These are phyloP conservation scores for Backusella tarrabulga DNA, from an alignment of 192 early-diverging fungal species.

Conservation along the genomic window DNA sequence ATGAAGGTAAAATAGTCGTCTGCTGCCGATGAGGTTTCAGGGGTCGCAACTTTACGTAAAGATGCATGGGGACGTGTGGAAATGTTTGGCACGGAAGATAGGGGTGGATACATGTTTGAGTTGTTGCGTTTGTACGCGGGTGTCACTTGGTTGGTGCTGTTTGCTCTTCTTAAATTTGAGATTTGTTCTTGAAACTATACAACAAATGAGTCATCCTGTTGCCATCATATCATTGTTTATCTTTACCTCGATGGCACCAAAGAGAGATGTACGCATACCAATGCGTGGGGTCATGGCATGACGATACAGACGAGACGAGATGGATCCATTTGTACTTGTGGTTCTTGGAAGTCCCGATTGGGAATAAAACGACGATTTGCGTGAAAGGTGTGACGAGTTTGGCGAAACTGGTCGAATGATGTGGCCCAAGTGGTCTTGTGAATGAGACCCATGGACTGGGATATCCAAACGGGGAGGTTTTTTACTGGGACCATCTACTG, in stretches of 20 bases:
- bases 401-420: slow-evolving; percentile 33
- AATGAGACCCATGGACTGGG: slow-evolving; percentile 16
- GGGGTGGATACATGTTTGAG: neutral
- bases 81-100: neutral
- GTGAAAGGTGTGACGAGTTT: slow-evolving; percentile 8
- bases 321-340: slow-evolving; percentile 24
- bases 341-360: slow-evolving; percentile 15
- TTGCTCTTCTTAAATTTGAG: neutral
- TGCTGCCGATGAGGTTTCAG: slow-evolving; percentile 2
- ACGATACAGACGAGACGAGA: slow-evolving; percentile 19
- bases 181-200: slow-evolving; percentile 19
- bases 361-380: slow-evolving; percentile 15
- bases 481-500: neutral
- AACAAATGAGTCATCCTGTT: neutral
- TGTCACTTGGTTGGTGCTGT: neutral
- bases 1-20: slow-evolving; percentile 31
- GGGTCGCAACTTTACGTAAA: neutral
- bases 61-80: neutral
- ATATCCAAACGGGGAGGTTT: slow-evolving; percentile 17
- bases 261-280: slow-evolving; percentile 48
- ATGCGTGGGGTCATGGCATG: slow-evolving; percentile 31
- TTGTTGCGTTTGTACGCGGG: neutral
- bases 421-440: slow-evolving; percentile 28
- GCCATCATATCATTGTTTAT: neutral
- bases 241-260: slow-evolving; percentile 52